A percentile compares a stretch with the other conserved stretches of the same genome.
Evolutionary conservation across 2,329 filamentous ascomycete genomes (phyloP).

Genomic region (Aureobasidium uvarum): DNA sequence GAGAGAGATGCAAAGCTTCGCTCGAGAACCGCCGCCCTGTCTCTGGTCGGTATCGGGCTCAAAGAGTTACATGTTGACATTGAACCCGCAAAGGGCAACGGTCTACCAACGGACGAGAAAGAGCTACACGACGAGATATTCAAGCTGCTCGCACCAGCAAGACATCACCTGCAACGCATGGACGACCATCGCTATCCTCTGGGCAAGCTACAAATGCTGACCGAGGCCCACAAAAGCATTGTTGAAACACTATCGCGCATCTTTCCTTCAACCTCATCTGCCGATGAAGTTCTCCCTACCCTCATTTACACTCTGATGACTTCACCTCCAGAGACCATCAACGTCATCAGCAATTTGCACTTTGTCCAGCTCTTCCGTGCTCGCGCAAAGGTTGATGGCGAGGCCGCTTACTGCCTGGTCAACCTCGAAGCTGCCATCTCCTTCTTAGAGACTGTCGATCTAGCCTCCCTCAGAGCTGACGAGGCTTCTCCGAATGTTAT

Average conservation of each 20-base stretch:
- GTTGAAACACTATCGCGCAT: slow-evolving; percentile 75
- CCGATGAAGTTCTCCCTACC: slow-evolving; percentile 95
- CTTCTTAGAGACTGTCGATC: slow-evolving; percentile 91
- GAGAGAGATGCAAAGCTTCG: slow-evolving; percentile 91
- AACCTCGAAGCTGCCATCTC: slow-evolving; percentile 93
- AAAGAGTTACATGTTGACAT: slow-evolving; percentile 79
- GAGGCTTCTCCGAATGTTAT: slow-evolving; percentile 67
- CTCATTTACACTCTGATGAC: slow-evolving; percentile 96
- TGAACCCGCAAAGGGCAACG: slow-evolving; percentile 55
- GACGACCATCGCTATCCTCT: slow-evolving; percentile 81
- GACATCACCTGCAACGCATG: slow-evolving; percentile 71
- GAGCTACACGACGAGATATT: slow-evolving; percentile 65
- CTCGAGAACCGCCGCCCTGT: slow-evolving; percentile 86
- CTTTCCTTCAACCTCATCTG: slow-evolving; percentile 74
- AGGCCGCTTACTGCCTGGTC: slow-evolving; percentile 93
- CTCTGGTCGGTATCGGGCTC: slow-evolving; percentile 86
- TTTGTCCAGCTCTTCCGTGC: slow-evolving; percentile 93
- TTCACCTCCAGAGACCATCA: slow-evolving; percentile 77
- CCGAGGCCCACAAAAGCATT: slow-evolving; percentile 86
- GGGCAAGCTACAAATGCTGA: slow-evolving; percentile 86
- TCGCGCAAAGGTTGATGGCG: slow-evolving; percentile 81
- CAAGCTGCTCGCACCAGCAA: slow-evolving; percentile 67
- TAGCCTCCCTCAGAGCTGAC: slow-evolving; percentile 81
- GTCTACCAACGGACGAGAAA: slow-evolving; percentile 55
- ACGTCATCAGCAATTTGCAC: slow-evolving; percentile 88